Base-by-base conservation (phyloP, 2,329 filamentous ascomycete genomes). In the Decorospora gaudefroyi region DNA sequence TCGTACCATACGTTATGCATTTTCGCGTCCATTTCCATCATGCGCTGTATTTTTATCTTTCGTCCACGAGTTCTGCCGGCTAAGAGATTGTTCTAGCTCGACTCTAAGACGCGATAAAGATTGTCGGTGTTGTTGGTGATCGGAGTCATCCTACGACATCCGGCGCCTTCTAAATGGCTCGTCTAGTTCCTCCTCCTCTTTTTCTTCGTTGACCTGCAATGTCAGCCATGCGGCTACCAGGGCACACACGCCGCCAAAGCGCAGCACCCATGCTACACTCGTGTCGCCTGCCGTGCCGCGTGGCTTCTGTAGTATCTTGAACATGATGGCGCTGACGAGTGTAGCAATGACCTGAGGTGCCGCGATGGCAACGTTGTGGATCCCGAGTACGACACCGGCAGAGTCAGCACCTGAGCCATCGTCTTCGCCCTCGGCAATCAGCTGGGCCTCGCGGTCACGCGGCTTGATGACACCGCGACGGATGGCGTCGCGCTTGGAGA, bases 291-390 rank as follows among this genome's bases (percentile, higher is more conserved):
- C 86, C 4, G 80, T 82, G 4, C 90, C 91, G 51, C 92, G 80
- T 0, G 89, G 90, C 70, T 95, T 96, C 73, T 97, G 91, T 61
- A 92, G 80, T 27, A 86, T 74, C 64, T 83, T 85, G 75, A 97
- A 97, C 51, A 97, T 87, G 47, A 87, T 76, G 63, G 87, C 90
- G 47, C 88, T 92, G 16, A 87, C 83, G 18, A 96, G 74, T 4
- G 90, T 96, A 8, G 92, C 90, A 41, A 96, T 79, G 49, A 96
- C 91, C 67, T 97, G 92, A 1, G 92, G 92, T 4, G 90, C 85
- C 1, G 91, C 90, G 57, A 97, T 88, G 11, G 91, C 86, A 73
- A 97, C 92, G 69, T 97, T 97, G 76, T 97, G 92, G 41, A 97
- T 90, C 6, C 92, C 92, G 2, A 97, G 79, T 30, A 97, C 90